Conservation (phyloP, 176 grass and related monocot genomes). For the Cenchrus americanus region DNA sequence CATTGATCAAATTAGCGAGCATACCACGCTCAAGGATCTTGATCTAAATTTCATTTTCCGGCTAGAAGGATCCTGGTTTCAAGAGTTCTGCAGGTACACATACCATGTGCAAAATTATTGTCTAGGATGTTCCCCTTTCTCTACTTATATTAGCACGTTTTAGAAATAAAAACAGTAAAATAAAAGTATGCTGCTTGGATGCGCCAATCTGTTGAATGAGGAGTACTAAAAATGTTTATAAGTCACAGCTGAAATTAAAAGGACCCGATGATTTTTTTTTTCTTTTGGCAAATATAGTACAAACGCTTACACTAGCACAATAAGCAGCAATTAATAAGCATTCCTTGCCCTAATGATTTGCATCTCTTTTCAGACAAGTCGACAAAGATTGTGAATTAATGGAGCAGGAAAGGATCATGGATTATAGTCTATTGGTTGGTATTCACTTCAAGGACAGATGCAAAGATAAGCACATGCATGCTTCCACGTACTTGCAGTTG, state of each 20-base stretch:
- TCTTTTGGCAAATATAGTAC: too few relatives aligned
- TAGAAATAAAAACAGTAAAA: not conserved
- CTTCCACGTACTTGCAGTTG: constrained; percentile 10
- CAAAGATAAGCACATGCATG: constrained; percentile 54
- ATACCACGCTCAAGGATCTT: constrained; percentile 79
- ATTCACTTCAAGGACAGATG: constrained; percentile 77
- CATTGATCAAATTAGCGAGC: constrained; percentile 72
- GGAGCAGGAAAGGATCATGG: constrained; percentile 96
- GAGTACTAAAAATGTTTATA: not conserved
- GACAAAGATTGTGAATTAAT: constrained; percentile 84
- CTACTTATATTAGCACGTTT: not conserved
- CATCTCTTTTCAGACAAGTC: constrained; percentile 67
- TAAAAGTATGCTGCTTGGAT: constrained; percentile 7
- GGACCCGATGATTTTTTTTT: not conserved
- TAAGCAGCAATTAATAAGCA: not conserved
- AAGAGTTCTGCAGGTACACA: constrained; percentile 67
- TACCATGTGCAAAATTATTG: not conserved
- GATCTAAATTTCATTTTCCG: constrained; percentile 91
- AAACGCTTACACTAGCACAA: too few relatives aligned
- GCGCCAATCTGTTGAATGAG: not conserved
- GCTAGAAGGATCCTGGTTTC: constrained; percentile 65
- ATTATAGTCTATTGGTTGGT: constrained; percentile 91
- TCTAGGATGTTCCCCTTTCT: constrained; percentile 4
- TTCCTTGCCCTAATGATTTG: not conserved
- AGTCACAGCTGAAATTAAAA: not conserved